A percentile compares a stretch with the other conserved stretches of the same genome.
Evolutionary conservation across 202 grass and related monocot genomes (phyloP).

Genomic region (Zoysia matrella): DNA sequence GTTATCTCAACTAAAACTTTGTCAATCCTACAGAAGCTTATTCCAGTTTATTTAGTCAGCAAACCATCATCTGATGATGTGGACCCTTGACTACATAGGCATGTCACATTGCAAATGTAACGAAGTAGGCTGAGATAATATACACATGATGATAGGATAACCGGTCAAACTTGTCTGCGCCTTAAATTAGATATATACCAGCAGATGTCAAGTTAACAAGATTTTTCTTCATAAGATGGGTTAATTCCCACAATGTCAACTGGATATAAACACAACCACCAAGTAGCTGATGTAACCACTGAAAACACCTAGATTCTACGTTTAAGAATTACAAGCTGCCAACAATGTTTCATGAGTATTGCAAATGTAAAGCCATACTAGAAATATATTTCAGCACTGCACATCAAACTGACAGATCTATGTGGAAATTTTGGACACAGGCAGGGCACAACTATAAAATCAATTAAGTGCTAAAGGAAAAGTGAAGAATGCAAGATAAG

Average conservation of each 20-base stretch:
- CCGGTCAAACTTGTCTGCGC: constrained; percentile 27
- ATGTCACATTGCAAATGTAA: background rate
- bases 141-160: constrained; percentile 9
- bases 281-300: no score
- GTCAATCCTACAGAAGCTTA: background rate
- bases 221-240: constrained; percentile 20
- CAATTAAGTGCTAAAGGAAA: no score
- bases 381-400: constrained; percentile 6
- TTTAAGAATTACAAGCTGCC: constrained; percentile 2
- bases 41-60: constrained; percentile 13
- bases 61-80: background rate
- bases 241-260: background rate
- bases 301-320: background rate
- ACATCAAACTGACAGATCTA: background rate
- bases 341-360: background rate
- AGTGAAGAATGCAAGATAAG: no score
- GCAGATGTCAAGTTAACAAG: constrained; percentile 26
- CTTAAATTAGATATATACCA: constrained; percentile 25
- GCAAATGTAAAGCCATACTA: constrained; percentile 2
- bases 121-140: constrained; percentile 17
- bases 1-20: background rate
- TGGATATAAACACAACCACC: constrained; percentile 15
- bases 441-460: background rate
- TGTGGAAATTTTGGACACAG: constrained; percentile 2
- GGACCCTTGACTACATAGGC: constrained; percentile 25